Conservation (phyloP, 2,329 filamentous ascomycete genomes). For the Tolypocladium cylindrosporum region DNA sequence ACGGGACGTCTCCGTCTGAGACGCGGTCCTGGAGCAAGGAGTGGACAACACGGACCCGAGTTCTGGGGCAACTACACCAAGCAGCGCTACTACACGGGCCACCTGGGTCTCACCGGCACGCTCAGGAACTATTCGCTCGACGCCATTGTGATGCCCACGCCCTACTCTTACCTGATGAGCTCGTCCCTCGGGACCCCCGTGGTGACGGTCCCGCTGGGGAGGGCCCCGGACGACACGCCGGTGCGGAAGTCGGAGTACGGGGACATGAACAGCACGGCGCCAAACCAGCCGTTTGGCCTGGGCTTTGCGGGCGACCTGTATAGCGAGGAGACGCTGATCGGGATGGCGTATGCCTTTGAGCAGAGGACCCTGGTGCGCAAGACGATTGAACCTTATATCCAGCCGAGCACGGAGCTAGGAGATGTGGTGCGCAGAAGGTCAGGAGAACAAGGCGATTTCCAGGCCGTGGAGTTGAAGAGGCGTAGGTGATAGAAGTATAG, state of each 20-base stretch:
- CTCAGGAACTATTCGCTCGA: constrained; percentile 46
- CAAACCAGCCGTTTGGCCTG: constrained; percentile 51
- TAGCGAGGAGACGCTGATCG: constrained; percentile 52
- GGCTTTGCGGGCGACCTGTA: constrained; percentile 52
- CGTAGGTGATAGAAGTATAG: background rate
- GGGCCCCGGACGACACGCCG: constrained; percentile 38
- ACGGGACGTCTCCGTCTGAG: constrained; percentile 47
- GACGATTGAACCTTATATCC: constrained; percentile 15
- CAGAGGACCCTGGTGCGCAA: constrained; percentile 34
- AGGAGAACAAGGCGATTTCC: background rate
- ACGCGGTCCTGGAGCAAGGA: constrained; percentile 39
- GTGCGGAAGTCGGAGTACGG: constrained; percentile 34
- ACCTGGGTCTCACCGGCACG: constrained; percentile 49
- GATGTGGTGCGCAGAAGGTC: constrained; percentile 8
- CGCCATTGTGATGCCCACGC: constrained; percentile 51
- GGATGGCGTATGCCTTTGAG: constrained; percentile 60
- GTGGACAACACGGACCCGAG: constrained; percentile 42
- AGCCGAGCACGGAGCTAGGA: constrained; percentile 18
- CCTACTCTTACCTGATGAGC: constrained; percentile 33
- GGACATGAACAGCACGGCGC: constrained; percentile 40
- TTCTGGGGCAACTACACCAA: constrained; percentile 50
- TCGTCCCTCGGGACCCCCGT: constrained; percentile 50
- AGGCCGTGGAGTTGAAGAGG: background rate
- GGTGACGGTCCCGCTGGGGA: constrained; percentile 53
- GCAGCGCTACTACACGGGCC: constrained; percentile 40